These are phyloP conservation scores for Bathelium albidoporum DNA, from an alignment of 495 filamentous ascomycete species.

Conservation along the genomic window DNA sequence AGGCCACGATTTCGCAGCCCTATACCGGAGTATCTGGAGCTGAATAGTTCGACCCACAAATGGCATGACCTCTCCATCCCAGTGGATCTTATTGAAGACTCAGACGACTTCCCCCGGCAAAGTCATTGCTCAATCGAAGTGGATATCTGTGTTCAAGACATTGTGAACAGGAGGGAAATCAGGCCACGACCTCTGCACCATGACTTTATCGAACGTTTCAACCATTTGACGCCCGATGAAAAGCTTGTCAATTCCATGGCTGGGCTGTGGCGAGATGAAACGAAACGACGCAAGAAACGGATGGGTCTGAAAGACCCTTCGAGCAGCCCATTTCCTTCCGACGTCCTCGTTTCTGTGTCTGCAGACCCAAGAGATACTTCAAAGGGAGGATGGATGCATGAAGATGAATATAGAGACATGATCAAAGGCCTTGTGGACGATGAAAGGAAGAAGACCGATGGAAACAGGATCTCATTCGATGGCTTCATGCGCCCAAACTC, in stretches of 20 bases:
- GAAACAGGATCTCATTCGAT: constrained; percentile 46
- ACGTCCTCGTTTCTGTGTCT: constrained; percentile 77
- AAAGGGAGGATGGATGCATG: constrained; percentile 75
- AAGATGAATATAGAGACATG: constrained; percentile 66
- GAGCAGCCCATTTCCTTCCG: constrained; percentile 65
- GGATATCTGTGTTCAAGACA: constrained; percentile 80
- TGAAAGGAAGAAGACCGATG: constrained; percentile 47
- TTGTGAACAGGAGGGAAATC: constrained; percentile 69
- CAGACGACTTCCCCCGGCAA: constrained; percentile 55
- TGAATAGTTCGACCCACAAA: constrained; percentile 43
- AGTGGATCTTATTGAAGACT: constrained; percentile 43
- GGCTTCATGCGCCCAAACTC: constrained; percentile 45
- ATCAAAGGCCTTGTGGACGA: constrained; percentile 48
- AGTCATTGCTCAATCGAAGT: constrained; percentile 84
- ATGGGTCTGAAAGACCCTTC: constrained; percentile 52
- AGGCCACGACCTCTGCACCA: constrained; percentile 68
- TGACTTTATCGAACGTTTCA: constrained; percentile 70
- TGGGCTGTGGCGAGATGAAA: constrained; percentile 87
- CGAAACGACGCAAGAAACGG: constrained; percentile 58
- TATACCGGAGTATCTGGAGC: constrained; percentile 56
- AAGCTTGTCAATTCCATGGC: constrained; percentile 90
- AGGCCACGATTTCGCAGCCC: constrained; percentile 64
- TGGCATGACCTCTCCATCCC: constrained; percentile 74
- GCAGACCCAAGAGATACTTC: constrained; percentile 61
- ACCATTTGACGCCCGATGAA: constrained; percentile 52